Evolutionary conservation across 1,139 yeast genomes (phyloP).

Genomic region (Hyphopichia buzzinii): DNA sequence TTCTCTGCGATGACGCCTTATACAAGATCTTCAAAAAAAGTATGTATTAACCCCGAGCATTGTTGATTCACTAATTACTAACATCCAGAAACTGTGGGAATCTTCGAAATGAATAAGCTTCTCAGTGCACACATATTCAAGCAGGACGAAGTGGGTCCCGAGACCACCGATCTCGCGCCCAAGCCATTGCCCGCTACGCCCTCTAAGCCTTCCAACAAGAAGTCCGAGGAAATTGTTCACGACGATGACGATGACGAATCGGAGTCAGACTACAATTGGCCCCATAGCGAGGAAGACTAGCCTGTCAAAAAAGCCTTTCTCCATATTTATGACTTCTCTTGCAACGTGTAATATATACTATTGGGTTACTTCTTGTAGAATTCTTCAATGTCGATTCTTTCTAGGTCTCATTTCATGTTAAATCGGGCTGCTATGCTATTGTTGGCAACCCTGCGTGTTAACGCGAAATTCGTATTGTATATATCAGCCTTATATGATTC

Average conservation of each 20-base stretch:
- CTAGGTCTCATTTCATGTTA: too few species aligned
- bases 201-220: not conserved
- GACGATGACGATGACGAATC: constrained; percentile 12
- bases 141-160: constrained; percentile 32
- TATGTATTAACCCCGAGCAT: constrained; percentile 14
- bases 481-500: too few species aligned
- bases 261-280: constrained; percentile 1
- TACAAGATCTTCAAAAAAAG: constrained; percentile 55
- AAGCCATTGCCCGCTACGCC: not conserved
- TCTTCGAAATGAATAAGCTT: constrained; percentile 68
- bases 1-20: constrained; percentile 66
- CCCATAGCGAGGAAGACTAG: not conserved
- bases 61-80: constrained; percentile 14
- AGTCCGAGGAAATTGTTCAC: constrained; percentile 7
- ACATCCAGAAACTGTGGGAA: constrained; percentile 47
- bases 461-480: too few species aligned
- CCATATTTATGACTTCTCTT: too few species aligned
- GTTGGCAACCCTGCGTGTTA: too few species aligned
- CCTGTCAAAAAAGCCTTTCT: too few species aligned
- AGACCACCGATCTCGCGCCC: not conserved
- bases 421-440: too few species aligned
- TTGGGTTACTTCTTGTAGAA: too few species aligned
- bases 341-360: too few species aligned
- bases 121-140: constrained; percentile 52
- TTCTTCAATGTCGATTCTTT: too few species aligned